Evolutionary conservation across 2,329 filamentous ascomycete genomes (phyloP), one percentile per base, ranked within the genome.

Genomic region (Phyllosticta paracitricarpa): DNA sequence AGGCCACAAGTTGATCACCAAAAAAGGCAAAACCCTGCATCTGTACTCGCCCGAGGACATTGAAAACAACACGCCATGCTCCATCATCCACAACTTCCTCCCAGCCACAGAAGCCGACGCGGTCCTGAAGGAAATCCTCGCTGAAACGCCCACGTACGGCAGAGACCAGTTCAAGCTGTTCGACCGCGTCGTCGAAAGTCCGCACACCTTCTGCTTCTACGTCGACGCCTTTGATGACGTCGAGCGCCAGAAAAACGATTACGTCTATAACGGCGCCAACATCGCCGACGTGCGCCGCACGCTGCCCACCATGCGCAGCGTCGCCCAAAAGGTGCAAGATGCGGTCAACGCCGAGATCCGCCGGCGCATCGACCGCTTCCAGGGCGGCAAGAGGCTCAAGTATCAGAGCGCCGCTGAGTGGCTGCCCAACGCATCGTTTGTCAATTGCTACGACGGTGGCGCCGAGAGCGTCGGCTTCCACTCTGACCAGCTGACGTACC

Each of bases 1-100:
- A 30, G 53, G 7, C 51, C 71, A 72, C 63, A 77, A 78, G 65
- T 65, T 81, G 0, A 75, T 89, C 63, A 86, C 88, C 0, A 88
- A 84, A 68, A 95, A 88, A 70, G 93, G 92, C 12, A 84, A 85
- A 66, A 97, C 93, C 0, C 75, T 97, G 2, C 89, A 93, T 70
- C 79, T 97, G 0, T 97, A 89, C 73, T 85, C 89, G 52, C 89
- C 92, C 0, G 79, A 84, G 51, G 91, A 96, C 67, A 84, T 97
- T 54, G 88, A 89, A 56, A 81, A 83, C 25, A 83, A 96, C 69
- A 96, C 93, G 0, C 91, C 94, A 1, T 97, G 92, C 75, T 92
- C 89, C 10, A 89, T 97, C 65, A 85, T 97, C 61, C 91, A 96
- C 74, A 94, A 96, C 69, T 97, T 97, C 67, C 79, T 99, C 0